Base-by-base conservation (phyloP, 2,329 filamentous ascomycete genomes). In the Fusarium newnesense region DNA sequence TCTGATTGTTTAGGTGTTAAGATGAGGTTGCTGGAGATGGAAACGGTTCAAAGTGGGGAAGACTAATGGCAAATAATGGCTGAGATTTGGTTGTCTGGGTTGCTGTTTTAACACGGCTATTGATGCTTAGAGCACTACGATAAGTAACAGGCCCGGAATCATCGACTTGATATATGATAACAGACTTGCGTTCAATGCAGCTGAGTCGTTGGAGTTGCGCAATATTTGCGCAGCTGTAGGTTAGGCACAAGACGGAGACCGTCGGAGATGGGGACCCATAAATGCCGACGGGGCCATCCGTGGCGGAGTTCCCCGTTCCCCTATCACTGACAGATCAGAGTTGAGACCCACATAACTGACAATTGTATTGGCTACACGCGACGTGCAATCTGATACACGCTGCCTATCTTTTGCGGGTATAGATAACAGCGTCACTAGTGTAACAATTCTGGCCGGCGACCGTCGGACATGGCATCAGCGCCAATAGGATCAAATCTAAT, bases 171-270 rank as follows among this genome's bases (percentile, higher is more conserved):
- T 46, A 46, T 37, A 63, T 13, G 28, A n/a, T n/a, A 11, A 16
- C 11, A 43, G 2, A 1, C 10, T 1, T 24, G 0, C 0, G 3
- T 32, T 7, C 32, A 6, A 21, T 6, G 13, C 7, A 4, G 13
- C 4, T 13, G 47, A 36, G 19, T 18, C 3, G 12, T 47, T 18
- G 0, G 10, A 47, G 34, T 16, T n/a, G 47, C 19, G 12, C 5
- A 46, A 32, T 37, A 39, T 9, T 40, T 26, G 15, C 18, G 19
- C 34, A 21, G 4, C 24, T 53, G 5, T 49, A 42, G 21, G 32
- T 36, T 7, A 47, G 24, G 32, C 9, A 2, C 6, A 32, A 13
- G 34, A 4, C 63, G 60, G 63, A 65, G 49, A 57, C 63, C 63
- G 63, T n/a, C 60, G 63, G 49, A n/a, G 37, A 43, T 9, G 24